These are phyloP conservation scores for Curvularia verruculosa DNA, from an alignment of 2,329 filamentous ascomycete genomes.

Conservation along the genomic window DNA sequence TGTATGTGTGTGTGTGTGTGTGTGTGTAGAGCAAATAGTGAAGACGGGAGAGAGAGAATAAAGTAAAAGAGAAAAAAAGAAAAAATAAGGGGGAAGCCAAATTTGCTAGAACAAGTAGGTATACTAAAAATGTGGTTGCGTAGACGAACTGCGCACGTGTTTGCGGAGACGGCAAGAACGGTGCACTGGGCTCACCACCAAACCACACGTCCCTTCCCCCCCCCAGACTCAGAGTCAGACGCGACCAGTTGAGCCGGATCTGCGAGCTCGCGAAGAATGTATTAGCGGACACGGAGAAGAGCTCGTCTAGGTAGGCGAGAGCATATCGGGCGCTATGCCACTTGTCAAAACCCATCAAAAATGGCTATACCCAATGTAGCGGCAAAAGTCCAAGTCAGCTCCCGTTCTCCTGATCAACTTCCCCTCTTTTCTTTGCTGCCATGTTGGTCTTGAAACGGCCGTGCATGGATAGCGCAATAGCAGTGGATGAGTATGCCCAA, in stretches of 20 bases:
- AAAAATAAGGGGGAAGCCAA: not conserved
- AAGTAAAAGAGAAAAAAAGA: not conserved
- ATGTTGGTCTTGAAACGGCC: conserved; percentile 13
- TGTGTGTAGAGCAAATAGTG: not conserved
- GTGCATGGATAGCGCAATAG: conserved; percentile 14
- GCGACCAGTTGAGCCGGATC: conserved; percentile 7
- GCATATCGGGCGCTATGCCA: conserved; percentile 1
- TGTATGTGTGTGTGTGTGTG: not conserved
- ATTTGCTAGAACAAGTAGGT: not conserved
- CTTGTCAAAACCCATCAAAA: not conserved
- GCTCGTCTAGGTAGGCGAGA: not conserved
- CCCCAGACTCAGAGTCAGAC: no score
- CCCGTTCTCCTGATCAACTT: conserved; percentile 12
- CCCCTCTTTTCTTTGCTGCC: conserved; percentile 16
- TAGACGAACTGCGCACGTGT: conserved; percentile 5
- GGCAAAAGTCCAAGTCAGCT: not conserved
- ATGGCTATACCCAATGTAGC: not conserved
- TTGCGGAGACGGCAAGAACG: conserved; percentile 15
- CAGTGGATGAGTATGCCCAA: conserved; percentile 4
- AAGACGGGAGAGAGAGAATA: not conserved
- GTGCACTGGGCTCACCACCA: conserved; percentile 6
- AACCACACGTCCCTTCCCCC: no score
- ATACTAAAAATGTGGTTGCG: not conserved
- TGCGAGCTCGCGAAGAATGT: not conserved
- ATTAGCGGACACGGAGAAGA: not conserved